Base-by-base conservation (phyloP, 148 eudicot genomes). In the Arbutus unedo region DNA sequence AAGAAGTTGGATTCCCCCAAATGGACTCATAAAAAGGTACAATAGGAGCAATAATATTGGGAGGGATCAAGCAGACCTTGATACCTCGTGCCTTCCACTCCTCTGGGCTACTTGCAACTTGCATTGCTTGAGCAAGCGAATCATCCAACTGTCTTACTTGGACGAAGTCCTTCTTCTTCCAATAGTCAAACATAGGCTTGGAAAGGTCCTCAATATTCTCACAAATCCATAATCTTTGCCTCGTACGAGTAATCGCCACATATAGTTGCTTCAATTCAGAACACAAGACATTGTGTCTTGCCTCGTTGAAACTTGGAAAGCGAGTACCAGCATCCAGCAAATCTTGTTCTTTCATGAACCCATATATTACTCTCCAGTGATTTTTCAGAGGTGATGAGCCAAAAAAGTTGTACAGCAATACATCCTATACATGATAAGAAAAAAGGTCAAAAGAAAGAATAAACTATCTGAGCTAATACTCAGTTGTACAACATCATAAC, bases 221-320 rank as follows among this genome's bases (percentile, higher is more conserved):
- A 82, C 94, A 92, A 51, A 93, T 88, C 98, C 95, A 93, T 80
- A 93, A 84, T 84, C 98, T 89, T 89, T 93, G 98, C 77, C 92
- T 87, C 23, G 98, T 93, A 21, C 98, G 91, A 77, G 98, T 93
- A 43, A 93, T 91, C 43, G 95, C 98, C 81, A 93, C 95, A 83
- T 93, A 93, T n/a, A 93, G 53, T 82, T 93, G 98, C 77, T 93
- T 93, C 78, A 93, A 85, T 82, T 93, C 93, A 83, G 97, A 93
- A 84, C 95, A 90, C 82, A 93, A 51, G 81, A 91, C 77, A 70
- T 87, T 89, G 79, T 93, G 96, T 70, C 78, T 93, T 76, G 84
- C 79, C 55, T 85, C 81, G 47, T 76, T 81, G 82, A 92, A 93
- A 53, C 77, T 70, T 3, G 93, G 89, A 81, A 84, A 88, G 45